Evolutionary conservation across 306 rosid species (phyloP).

Genomic region (Astragalus membranaceus): DNA sequence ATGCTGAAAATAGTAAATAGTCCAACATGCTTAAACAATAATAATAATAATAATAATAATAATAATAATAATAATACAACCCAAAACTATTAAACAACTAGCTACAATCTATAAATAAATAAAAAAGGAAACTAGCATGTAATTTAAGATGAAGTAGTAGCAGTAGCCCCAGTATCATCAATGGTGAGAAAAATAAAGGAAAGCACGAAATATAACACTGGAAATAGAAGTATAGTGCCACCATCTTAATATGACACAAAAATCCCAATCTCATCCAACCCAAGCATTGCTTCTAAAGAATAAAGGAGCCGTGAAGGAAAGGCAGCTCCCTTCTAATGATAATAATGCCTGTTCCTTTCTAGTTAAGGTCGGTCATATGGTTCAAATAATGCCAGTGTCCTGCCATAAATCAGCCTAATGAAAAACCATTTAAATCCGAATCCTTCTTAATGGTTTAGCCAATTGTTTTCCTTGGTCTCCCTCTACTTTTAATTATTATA

Average conservation of each 20-base stretch:
- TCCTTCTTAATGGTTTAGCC: neutral
- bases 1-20: constrained; percentile 40
- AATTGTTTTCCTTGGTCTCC: neutral
- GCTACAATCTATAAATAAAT: neutral
- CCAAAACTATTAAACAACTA: constrained; percentile 4
- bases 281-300: constrained; percentile 16
- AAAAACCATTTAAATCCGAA: neutral
- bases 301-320: constrained; percentile 5
- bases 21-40: constrained; percentile 21
- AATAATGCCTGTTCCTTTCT: no score
- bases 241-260: constrained; percentile 4
- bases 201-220: neutral
- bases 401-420: neutral
- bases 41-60: no score
- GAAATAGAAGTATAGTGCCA: neutral
- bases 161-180: constrained; percentile 6
- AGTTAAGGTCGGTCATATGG: neutral
- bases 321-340: neutral
- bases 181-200: neutral
- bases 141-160: constrained; percentile 1
- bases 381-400: neutral
- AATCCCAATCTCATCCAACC: constrained; percentile 4
- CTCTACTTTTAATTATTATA: neutral
- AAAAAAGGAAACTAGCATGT: neutral
- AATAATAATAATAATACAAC: neutral